Percentiles rank a stretch among this genome's conserved stretches.
These are phyloP conservation scores for Cardamine chenopodiifolia DNA, from an alignment of 345 rosid species.

Conservation along the genomic window DNA sequence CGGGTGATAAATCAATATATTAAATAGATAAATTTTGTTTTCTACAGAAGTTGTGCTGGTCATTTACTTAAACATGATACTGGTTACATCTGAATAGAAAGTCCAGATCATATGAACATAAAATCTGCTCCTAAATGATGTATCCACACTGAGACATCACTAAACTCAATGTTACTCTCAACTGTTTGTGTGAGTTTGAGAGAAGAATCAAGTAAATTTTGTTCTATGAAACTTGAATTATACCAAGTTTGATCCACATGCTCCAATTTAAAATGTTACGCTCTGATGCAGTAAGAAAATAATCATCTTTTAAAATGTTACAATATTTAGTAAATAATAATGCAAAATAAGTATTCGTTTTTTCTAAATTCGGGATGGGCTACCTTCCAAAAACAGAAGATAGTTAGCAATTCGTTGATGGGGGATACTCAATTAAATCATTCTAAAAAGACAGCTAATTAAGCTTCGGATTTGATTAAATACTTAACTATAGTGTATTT, in stretches of 20 bases:
- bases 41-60: neutral
- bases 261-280: slow-evolving; percentile 67
- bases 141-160: neutral
- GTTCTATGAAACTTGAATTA: slow-evolving; percentile 1
- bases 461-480: slow-evolving; percentile 21
- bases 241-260: slow-evolving; percentile 86
- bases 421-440: neutral
- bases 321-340: neutral
- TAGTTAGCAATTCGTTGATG: neutral
- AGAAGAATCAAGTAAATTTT: neutral
- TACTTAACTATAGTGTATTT: neutral
- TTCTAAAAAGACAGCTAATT: slow-evolving; percentile 5
- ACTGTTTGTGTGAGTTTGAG: neutral
- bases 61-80: neutral
- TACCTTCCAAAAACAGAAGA: neutral
- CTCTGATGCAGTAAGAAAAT: neutral
- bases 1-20: neutral
- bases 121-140: neutral
- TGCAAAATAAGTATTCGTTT: neutral
- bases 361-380: neutral
- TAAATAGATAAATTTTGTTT: neutral
- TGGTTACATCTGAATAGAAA: neutral
- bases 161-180: neutral
- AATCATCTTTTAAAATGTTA: neutral
- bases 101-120: neutral